Conservation (phyloP, 1,284 basidiomycete genomes). For the Retiboletus fuscus region DNA sequence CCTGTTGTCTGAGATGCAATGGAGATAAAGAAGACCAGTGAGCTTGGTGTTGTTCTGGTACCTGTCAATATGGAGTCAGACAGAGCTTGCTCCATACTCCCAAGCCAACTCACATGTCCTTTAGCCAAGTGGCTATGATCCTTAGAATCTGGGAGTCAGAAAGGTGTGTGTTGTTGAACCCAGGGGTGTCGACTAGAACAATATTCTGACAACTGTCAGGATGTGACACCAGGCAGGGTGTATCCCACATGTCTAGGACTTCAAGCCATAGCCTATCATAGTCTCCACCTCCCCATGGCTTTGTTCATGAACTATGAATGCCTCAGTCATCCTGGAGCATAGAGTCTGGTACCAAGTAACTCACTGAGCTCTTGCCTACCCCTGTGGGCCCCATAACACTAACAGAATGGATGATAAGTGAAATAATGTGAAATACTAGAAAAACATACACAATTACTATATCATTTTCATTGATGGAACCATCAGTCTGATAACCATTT, state of each 20-base stretch:
- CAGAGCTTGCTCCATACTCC: neutral
- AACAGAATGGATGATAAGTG: neutral
- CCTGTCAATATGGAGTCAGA: constrained; percentile 18
- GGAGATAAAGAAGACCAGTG: constrained; percentile 44
- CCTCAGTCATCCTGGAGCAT: neutral
- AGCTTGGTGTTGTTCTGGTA: constrained; percentile 37
- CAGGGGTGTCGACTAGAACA: no score
- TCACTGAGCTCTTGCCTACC: no score
- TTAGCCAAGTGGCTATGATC: constrained; percentile 24
- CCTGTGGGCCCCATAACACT: constrained; percentile 56
- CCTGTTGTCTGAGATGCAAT: constrained; percentile 55
- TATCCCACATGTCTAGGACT: neutral
- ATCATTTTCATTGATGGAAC: constrained; percentile 16
- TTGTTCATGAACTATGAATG: no score
- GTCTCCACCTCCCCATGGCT: no score
- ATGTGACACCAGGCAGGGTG: neutral
- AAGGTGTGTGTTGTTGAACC: neutral
- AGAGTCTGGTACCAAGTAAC: neutral
- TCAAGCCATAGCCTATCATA: no score
- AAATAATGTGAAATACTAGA: neutral
- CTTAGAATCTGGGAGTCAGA: neutral
- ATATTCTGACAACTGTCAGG: no score
- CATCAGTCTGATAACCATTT: no score
- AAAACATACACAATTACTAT: no score
- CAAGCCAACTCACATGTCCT: constrained; percentile 30